Percentiles rank a stretch among this genome's conserved stretches.
These are phyloP conservation scores for Candida smagusa DNA, from an alignment of 1,139 yeast genomes.

Conservation along the genomic window DNA sequence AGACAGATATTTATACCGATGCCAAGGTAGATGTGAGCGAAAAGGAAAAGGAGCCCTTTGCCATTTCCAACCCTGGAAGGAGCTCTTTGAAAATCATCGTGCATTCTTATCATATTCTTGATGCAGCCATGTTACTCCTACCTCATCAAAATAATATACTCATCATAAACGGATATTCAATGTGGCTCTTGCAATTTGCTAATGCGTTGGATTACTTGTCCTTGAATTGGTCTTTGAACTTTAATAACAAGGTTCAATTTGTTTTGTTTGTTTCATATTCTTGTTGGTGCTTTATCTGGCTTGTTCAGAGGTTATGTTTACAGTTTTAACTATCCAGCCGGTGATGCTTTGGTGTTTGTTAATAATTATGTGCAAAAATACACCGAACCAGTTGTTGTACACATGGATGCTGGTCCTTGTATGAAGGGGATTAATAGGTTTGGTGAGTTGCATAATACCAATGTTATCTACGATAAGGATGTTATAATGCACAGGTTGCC, in stretches of 20 bases:
- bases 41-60: conserved; percentile 18
- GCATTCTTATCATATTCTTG: conserved; percentile 48
- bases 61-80: conserved; percentile 38
- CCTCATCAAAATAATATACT: conserved; percentile 97
- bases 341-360: conserved; percentile 58
- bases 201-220: conserved; percentile 51
- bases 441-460: conserved; percentile 47
- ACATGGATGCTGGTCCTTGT: conserved; percentile 77
- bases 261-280: conserved; percentile 27
- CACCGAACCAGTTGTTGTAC: conserved; percentile 39
- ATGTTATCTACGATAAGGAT: conserved; percentile 66
- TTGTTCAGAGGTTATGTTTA: conserved; percentile 59
- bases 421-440: conserved; percentile 86
- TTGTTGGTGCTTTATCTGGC: conserved; percentile 41
- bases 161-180: conserved; percentile 70
- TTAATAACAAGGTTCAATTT: conserved; percentile 27
- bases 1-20: no score
- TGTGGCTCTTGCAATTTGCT: conserved; percentile 63
- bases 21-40: no score
- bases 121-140: conserved; percentile 67
- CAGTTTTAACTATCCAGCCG: conserved; percentile 85
- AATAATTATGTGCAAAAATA: conserved; percentile 40
- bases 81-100: conserved; percentile 34
- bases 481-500: conserved; percentile 41
- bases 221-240: conserved; percentile 26